These are phyloP conservation scores for Rutstroemia sp. DNA, from an alignment of 2,329 filamentous ascomycete genomes.

Conservation along the genomic window DNA sequence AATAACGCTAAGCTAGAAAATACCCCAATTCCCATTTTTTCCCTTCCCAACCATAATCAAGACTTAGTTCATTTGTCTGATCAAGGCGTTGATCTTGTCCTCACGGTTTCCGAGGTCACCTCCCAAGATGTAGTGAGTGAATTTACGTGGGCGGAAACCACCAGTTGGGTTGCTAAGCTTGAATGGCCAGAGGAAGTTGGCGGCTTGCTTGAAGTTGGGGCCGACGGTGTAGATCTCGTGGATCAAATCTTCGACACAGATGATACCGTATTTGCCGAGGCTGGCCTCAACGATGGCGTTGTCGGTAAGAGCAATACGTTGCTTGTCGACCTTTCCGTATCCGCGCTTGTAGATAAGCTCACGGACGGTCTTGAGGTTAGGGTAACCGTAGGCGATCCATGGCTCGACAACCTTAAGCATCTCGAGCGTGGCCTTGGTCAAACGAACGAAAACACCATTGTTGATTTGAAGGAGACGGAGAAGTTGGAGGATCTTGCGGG, in stretches of 20 bases:
- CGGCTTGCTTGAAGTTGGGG: slow-evolving; percentile 99
- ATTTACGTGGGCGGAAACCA: slow-evolving; percentile 94
- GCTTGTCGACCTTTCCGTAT: slow-evolving; percentile 98
- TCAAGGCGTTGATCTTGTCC: slow-evolving; percentile 45
- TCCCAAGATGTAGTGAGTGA: slow-evolving; percentile 49
- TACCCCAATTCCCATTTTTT: slow-evolving; percentile 7
- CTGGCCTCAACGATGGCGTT: slow-evolving; percentile 95
- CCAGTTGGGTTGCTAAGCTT: slow-evolving; percentile 98
- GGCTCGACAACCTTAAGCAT: slow-evolving; percentile 99
- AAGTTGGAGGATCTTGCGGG: slow-evolving; percentile 99
- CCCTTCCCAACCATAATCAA: background rate
- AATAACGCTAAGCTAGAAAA: slow-evolving; percentile 15
- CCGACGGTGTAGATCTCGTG: slow-evolving; percentile 99
- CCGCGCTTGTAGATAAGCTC: slow-evolving; percentile 99
- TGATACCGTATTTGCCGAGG: slow-evolving; percentile 97
- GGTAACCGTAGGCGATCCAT: slow-evolving; percentile 98
- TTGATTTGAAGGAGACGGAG: slow-evolving; percentile 99
- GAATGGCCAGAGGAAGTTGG: slow-evolving; percentile 99
- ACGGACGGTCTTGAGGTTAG: slow-evolving; percentile 98
- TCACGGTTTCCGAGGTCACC: slow-evolving; percentile 98
- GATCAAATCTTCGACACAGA: slow-evolving; percentile 98
- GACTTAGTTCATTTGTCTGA: slow-evolving; percentile 15
- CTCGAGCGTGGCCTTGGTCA: slow-evolving; percentile 96
- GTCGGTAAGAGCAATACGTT: slow-evolving; percentile 93
- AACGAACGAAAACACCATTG: slow-evolving; percentile 96